These are phyloP conservation scores for Thraustochytrium sp. DNA, from an alignment of 352 stramenopile genomes.

Conservation along the genomic window DNA sequence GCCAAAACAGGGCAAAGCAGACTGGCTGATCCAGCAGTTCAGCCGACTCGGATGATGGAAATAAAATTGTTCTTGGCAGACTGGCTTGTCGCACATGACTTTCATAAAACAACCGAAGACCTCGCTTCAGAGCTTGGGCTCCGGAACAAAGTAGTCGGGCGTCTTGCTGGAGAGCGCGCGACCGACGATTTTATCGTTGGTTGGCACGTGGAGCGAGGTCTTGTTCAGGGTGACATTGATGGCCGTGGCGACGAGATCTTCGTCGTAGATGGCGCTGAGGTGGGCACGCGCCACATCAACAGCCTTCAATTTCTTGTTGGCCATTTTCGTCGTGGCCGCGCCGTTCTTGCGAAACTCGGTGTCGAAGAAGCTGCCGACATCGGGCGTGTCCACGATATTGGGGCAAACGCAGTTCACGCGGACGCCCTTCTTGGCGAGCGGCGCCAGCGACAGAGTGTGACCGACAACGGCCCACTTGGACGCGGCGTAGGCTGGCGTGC, in stretches of 20 bases:
- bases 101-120: no score
- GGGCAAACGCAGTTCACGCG: conserved; percentile 34
- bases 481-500: not conserved
- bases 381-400: not conserved
- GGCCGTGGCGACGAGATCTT: not conserved
- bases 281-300: not conserved
- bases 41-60: no score
- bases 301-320: not conserved
- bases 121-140: not conserved
- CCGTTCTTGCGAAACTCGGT: not conserved
- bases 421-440: not conserved
- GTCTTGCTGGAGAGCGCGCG: not conserved
- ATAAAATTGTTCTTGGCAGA: no score
- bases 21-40: no score
- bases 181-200: not conserved
- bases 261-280: not conserved
- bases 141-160: conserved; percentile 5
- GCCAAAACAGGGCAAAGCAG: no score
- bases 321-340: not conserved
- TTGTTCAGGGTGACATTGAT: not conserved
- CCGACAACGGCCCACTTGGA: conserved; percentile 34
- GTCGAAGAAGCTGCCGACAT: conserved; percentile 15
- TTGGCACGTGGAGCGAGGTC: not conserved
- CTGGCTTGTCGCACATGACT: no score
- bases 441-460: not conserved